Conservation (phyloP, 1,284 basidiomycete genomes). For the Boletus albobrunnescens region DNA sequence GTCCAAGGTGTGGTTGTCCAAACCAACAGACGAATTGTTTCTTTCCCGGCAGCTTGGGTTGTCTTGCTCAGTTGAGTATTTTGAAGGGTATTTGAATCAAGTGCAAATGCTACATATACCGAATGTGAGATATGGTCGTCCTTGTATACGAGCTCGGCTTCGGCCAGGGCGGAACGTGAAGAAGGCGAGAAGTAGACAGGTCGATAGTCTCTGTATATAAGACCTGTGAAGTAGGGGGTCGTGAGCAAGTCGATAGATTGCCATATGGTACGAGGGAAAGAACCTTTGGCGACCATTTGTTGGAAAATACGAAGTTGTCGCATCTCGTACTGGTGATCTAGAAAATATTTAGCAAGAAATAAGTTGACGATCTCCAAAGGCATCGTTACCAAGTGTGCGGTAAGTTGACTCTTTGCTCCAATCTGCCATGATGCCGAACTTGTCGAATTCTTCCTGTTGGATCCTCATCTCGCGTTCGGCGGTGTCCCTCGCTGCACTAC, state of each 20-base stretch:
- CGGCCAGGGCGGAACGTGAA: slow-evolving; percentile 89
- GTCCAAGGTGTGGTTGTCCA: slow-evolving; percentile 99
- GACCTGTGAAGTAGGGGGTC: slow-evolving; percentile 40
- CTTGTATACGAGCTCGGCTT: slow-evolving; percentile 90
- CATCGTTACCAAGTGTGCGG: slow-evolving; percentile 68
- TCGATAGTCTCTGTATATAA: slow-evolving; percentile 84
- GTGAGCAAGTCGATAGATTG: neutral
- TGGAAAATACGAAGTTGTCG: slow-evolving; percentile 86
- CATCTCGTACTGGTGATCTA: slow-evolving; percentile 86
- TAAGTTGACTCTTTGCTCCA: slow-evolving; percentile 82
- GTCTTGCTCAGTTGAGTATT: slow-evolving; percentile 11
- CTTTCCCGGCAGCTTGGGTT: slow-evolving; percentile 22
- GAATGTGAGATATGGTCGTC: slow-evolving; percentile 87
- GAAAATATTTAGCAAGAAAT: neutral
- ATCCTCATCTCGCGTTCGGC: slow-evolving; percentile 74
- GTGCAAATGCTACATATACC: slow-evolving; percentile 79
- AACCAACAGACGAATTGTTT: slow-evolving; percentile 62
- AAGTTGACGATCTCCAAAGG: neutral
- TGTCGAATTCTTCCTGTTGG: slow-evolving; percentile 80
- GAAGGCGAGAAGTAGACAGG: slow-evolving; percentile 97
- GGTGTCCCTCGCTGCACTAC: slow-evolving; percentile 67
- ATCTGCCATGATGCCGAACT: slow-evolving; percentile 91
- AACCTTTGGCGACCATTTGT: slow-evolving; percentile 85
- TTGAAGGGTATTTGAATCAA: slow-evolving; percentile 36
- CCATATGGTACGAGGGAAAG: neutral